A percentile compares a stretch with the other conserved stretches of the same genome.
Conservation (phyloP, 805 yeast species). For the Sugiyamaella valdiviana region DNA sequence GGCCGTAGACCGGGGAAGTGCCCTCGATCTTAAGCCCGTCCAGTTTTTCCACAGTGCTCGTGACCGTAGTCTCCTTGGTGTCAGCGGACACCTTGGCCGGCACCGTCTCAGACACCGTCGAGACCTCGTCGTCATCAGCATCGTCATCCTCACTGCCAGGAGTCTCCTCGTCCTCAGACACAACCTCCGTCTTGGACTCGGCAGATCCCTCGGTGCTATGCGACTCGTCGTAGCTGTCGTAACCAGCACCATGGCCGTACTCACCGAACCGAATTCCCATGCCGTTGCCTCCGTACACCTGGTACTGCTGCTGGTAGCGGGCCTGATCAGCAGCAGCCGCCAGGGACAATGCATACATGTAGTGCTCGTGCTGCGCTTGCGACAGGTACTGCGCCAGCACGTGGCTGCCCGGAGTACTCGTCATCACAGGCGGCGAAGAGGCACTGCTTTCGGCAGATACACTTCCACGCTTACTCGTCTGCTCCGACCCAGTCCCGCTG, state of each 20-base stretch:
- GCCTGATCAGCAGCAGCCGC: slow-evolving; percentile 19
- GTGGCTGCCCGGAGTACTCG: slow-evolving; percentile 51
- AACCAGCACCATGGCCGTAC: neutral
- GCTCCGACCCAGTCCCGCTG: neutral
- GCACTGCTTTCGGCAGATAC: neutral
- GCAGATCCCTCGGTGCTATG: neutral
- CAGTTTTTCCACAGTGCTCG: slow-evolving; percentile 1
- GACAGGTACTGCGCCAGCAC: slow-evolving; percentile 76
- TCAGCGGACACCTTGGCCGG: neutral
- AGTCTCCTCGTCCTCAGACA: neutral
- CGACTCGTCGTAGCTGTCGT: neutral
- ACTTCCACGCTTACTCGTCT: neutral
- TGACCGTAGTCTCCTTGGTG: neutral
- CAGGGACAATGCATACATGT: slow-evolving; percentile 21
- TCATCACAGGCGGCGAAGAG: slow-evolving; percentile 1
- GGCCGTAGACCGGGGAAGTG: slow-evolving; percentile 4
- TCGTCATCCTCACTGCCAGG: slow-evolving; percentile 1
- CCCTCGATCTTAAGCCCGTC: slow-evolving; percentile 3
- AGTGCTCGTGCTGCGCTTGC: slow-evolving; percentile 55
- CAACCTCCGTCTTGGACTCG: neutral
- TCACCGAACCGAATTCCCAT: neutral
- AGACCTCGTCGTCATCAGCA: slow-evolving; percentile 1
- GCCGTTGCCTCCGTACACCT: slow-evolving; percentile 1
- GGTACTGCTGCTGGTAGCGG: slow-evolving; percentile 6
- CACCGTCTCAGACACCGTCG: neutral